Base-by-base conservation (phyloP, 1,284 basidiomycete species). In the Dichomitus squalens region DNA sequence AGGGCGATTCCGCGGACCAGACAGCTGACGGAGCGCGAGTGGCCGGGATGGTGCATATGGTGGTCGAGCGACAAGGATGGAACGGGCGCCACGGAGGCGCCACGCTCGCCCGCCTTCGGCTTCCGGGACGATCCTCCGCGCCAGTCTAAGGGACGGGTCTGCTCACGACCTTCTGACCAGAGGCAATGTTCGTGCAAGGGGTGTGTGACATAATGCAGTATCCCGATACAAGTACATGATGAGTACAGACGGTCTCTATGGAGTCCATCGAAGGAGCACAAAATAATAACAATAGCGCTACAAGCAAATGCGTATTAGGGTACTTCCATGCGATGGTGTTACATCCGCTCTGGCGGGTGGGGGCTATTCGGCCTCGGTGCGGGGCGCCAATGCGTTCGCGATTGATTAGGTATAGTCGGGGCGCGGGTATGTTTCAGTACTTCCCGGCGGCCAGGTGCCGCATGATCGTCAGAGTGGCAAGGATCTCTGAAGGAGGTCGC, bases 391-490 rank as follows among this genome's bases (percentile, higher is more conserved):
- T 12, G 7, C 27, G 5, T 6, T 2, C 5, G 14, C 3, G 25
- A 16, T 16, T 14, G 18, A 40, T 35, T 31, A 49, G 36, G 53
- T 38, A 44, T 50, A 16, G 36, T 34, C n/a, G 27, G 33, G 1
- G 23, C 7, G 14, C 4, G 41, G 49, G 39, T 33, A 31, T 43
- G 44, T 18, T 20, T 67, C 57, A 73, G 36, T 70, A 63, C 44
- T 69, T 69, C 57, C 67, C 57, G 39, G 71, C 66, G 11, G 68
- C 72, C 49, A 76, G 71, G 67, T 87, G 81, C 9, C 86, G 82
- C 85, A 88, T 87, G 66, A 88, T 84, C 9, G 79, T 82, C 59
- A 88, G 70, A 11, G 84, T 82, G 7, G 83, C 78, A 3, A 88
- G 73, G 49, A 88, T 74, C 66, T 88, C 86, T 88, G 60, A 1